phyloP scores from a whole-genome alignment of 2,329 filamentous ascomycete genomes.

The Ceratocystis huliohia region DNA sequence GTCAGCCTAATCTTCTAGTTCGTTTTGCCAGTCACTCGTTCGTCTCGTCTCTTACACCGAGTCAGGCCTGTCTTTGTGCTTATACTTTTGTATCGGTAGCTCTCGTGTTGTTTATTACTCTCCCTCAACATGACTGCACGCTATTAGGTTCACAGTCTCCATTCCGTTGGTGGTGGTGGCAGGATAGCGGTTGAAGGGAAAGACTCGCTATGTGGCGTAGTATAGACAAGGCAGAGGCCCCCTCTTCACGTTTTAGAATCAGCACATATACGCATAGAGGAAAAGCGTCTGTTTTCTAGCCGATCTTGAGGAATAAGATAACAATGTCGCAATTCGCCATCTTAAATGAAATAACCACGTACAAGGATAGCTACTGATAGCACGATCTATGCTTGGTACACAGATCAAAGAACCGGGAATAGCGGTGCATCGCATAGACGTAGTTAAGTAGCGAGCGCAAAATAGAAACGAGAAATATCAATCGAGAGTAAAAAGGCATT shows the following conservation, averaged over 20 bases:
- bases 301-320: neutral
- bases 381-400: neutral
- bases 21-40: neutral
- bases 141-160: no score
- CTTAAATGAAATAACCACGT: neutral
- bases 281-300: neutral
- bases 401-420: neutral
- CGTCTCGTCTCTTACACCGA: neutral
- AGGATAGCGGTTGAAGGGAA: neutral
- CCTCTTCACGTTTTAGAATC: neutral
- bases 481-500: neutral
- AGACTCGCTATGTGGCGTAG: neutral
- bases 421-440: neutral
- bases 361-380: neutral
- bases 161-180: no score
- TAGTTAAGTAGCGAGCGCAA: neutral
- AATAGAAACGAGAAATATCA: neutral
- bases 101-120: no score
- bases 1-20: neutral
- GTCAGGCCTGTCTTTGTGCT: neutral
- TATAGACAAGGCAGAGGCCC: neutral
- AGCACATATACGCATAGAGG: neutral
- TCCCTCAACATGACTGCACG: no score
- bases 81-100: no score
- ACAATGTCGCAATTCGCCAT: neutral